Evolutionary conservation across 1,284 basidiomycete genomes (phyloP).

Genomic region (Trametes versicolor): DNA sequence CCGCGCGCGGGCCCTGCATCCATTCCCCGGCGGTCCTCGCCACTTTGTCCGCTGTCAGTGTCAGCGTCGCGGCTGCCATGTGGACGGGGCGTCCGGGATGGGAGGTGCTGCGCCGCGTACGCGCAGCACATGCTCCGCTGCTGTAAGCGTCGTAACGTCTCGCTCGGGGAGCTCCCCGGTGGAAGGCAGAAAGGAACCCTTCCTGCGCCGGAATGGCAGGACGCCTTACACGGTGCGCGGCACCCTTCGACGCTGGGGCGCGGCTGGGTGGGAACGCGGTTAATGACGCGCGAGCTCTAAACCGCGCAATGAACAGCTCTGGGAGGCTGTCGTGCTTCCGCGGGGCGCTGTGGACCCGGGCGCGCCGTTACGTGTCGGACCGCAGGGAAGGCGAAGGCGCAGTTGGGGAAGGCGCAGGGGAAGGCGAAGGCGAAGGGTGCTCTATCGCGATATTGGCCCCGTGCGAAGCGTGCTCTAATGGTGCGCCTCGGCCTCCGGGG

Average conservation of each 20-base stretch:
- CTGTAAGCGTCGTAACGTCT: not conserved
- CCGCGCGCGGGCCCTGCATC: too few relatives aligned
- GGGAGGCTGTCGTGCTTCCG: too few relatives aligned
- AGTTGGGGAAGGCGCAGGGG: too few relatives aligned
- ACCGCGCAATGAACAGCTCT: not conserved
- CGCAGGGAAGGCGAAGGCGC: not conserved
- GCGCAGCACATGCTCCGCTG: not conserved
- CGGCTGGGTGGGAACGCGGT: not conserved
- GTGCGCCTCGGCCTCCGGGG: not conserved
- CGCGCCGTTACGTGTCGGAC: not conserved
- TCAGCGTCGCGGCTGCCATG: not conserved
- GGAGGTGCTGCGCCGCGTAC: constrained; percentile 1
- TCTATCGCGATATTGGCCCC: not conserved
- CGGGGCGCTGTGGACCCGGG: not conserved
- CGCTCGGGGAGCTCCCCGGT: not conserved
- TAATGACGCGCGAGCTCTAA: not conserved
- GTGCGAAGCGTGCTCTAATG: constrained; percentile 11
- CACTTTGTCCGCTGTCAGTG: not conserved
- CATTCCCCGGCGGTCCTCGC: too few relatives aligned
- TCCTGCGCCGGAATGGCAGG: not conserved
- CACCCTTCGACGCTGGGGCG: not conserved
- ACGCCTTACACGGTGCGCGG: not conserved
- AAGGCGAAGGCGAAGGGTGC: not conserved
- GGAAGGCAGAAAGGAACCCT: too few relatives aligned
- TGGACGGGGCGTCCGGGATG: not conserved